Evolutionary conservation across 2,329 filamentous ascomycete species (phyloP), one percentile per base, ranked within the genome.

Genomic region (Cryphonectria naterciae): DNA sequence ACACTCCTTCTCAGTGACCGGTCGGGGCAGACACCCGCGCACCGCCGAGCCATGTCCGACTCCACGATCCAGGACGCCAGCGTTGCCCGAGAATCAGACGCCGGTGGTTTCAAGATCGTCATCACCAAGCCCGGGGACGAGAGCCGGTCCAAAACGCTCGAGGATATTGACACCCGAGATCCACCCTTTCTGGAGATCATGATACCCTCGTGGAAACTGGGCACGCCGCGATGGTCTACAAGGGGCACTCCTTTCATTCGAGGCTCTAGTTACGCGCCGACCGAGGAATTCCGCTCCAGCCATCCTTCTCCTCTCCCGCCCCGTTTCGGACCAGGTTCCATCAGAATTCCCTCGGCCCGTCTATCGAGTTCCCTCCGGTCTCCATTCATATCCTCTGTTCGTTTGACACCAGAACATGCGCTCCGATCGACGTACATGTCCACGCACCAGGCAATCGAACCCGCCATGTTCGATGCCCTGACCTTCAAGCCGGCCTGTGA

Each of bases 181-280:
- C 80, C 84, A 54, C 89, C 88, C 17, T 82, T 89, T 49, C 84
- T 97, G 66, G 88, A 94, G 75, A 87, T 95, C 60, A 86, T 90
- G 32, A 97, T 97, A 66, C 94, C 95, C 49, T 91, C 93, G 70
- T 97, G 95, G 85, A 91, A 91, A 74, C 84, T 98, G 70, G 95
- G 94, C 17, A 92, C 91, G 1, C 93, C 94, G 25, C 89, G 90
- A 71, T 97, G 97, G 80, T 95, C 92, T 74, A 83, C 88, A 68
- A 87, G 88, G 75, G 94, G 94, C 15, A 94, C 92, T 2, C 90
- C 93, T 2, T 87, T 93, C 73, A 85, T 98, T 74, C 91, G 93
- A 73, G 92, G 91, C 74, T 97, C 95, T n/a, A 90, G 92, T 22
- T 93, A 93, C 79, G 88, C 91, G 4, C 92, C 93, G 2, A 91